phyloP scores from a whole-genome alignment of 192 early-diverging fungal species.

The Coemansia sp. region DNA sequence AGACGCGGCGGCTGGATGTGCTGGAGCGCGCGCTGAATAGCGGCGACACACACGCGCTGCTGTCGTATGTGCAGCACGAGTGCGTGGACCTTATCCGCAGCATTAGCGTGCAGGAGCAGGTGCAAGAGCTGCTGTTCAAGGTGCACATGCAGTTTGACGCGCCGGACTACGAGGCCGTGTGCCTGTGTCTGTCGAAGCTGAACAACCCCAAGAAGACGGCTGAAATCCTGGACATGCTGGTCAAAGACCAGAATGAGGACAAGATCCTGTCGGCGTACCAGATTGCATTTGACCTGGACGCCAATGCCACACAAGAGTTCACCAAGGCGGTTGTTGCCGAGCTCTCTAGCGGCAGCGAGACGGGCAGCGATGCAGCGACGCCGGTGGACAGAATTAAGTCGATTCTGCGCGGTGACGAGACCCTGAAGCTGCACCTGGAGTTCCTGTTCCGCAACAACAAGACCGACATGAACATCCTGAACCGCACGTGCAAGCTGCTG shows the following conservation, averaged over 20 bases:
- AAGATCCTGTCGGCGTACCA: slow-evolving; percentile 88
- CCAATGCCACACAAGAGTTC: slow-evolving; percentile 96
- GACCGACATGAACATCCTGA: slow-evolving; percentile 93
- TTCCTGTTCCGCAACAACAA: slow-evolving; percentile 96
- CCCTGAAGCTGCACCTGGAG: slow-evolving; percentile 91
- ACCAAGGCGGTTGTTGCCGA: slow-evolving; percentile 71
- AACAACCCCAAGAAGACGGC: slow-evolving; percentile 76
- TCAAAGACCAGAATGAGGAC: slow-evolving; percentile 61
- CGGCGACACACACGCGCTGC: slow-evolving; percentile 69
- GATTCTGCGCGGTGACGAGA: slow-evolving; percentile 87
- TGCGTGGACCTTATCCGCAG: slow-evolving; percentile 78
- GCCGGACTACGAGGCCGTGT: slow-evolving; percentile 91
- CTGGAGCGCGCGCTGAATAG: slow-evolving; percentile 77
- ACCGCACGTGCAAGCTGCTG: slow-evolving; percentile 84
- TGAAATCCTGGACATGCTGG: slow-evolving; percentile 68
- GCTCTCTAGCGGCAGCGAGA: slow-evolving; percentile 34
- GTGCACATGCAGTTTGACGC: slow-evolving; percentile 54
- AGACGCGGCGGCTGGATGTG: slow-evolving; percentile 86
- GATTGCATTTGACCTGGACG: slow-evolving; percentile 96
- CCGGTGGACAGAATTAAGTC: slow-evolving; percentile 62
- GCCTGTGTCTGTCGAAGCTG: slow-evolving; percentile 88
- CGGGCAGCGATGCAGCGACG: slow-evolving; percentile 4
- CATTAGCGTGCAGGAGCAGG: slow-evolving; percentile 60
- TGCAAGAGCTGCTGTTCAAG: slow-evolving; percentile 55
- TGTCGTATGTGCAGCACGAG: slow-evolving; percentile 83